Conservation (phyloP, 192 early-diverging fungal species). For the Geosiphon pyriformis region DNA sequence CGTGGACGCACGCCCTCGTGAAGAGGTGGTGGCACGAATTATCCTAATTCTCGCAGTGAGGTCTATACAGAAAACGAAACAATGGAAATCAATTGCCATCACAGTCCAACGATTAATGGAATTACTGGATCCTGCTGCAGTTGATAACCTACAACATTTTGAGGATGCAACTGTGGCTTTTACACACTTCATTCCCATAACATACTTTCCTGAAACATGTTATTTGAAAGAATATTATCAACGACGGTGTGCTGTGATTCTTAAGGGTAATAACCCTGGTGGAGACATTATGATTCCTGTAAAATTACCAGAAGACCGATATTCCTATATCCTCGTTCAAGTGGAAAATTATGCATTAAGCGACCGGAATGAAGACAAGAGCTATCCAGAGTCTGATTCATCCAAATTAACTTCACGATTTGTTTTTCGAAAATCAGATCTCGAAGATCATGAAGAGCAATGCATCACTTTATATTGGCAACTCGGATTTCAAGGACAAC, state of each 20-base stretch:
- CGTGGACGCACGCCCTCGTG: too few species aligned
- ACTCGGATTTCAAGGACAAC: too few species aligned
- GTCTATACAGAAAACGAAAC: neutral
- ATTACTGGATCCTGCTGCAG: neutral
- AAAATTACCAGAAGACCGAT: neutral
- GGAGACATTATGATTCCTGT: conserved; percentile 13
- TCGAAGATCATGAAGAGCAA: too few species aligned
- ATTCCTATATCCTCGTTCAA: too few species aligned
- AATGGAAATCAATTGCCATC: neutral
- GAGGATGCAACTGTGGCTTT: neutral
- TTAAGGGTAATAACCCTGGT: conserved; percentile 15
- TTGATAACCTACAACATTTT: neutral
- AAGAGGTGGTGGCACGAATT: conserved; percentile 3
- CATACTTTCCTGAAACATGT: neutral
- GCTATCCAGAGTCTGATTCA: too few species aligned
- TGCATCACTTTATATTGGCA: too few species aligned
- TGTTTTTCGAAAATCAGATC: too few species aligned
- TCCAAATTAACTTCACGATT: too few species aligned
- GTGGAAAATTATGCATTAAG: too few species aligned
- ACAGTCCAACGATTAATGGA: neutral
- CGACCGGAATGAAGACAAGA: too few species aligned
- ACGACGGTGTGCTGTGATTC: conserved; percentile 2
- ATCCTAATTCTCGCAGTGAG: neutral
- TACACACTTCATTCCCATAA: neutral
- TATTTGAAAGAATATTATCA: neutral